Conservation (phyloP, 139 green algal genomes). For the Coelastrella sp. region DNA sequence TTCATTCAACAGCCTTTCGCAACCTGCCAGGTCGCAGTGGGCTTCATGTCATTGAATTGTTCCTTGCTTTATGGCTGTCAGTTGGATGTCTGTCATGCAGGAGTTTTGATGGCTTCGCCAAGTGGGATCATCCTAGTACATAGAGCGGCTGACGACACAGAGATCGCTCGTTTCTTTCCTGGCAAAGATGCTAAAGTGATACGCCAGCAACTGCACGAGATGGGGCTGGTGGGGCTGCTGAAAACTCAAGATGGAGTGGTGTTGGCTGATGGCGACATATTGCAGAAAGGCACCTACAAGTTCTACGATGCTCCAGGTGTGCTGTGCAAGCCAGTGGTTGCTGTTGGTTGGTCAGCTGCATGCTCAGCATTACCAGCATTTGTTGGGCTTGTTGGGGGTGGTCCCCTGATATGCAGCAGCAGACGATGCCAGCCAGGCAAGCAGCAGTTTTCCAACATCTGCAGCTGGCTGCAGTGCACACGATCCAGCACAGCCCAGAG, state of each 20-base stretch:
- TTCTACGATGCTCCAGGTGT: not conserved
- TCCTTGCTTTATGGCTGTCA: not conserved
- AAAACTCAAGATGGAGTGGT: not conserved
- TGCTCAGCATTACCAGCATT: no score
- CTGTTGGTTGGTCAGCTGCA: no score
- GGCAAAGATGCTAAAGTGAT: not conserved
- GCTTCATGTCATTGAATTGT: not conserved
- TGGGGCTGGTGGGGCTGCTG: not conserved
- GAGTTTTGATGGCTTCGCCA: not conserved
- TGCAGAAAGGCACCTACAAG: not conserved
- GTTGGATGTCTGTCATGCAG: not conserved
- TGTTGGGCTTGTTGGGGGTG: no score
- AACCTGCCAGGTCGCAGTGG: not conserved
- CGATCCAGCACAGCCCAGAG: no score
- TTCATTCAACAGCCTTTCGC: not conserved
- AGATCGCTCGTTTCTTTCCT: not conserved
- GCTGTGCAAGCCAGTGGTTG: not conserved
- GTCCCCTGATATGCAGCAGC: not conserved
- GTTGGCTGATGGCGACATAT: not conserved
- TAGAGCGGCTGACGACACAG: not conserved
- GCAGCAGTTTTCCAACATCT: not conserved
- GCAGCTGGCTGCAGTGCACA: not conserved
- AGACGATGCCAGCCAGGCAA: not conserved
- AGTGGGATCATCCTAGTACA: not conserved
- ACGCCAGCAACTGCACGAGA: not conserved